Evolutionary conservation across 2,329 filamentous ascomycete species (phyloP).

Genomic region (Fusarium verticillioides): DNA sequence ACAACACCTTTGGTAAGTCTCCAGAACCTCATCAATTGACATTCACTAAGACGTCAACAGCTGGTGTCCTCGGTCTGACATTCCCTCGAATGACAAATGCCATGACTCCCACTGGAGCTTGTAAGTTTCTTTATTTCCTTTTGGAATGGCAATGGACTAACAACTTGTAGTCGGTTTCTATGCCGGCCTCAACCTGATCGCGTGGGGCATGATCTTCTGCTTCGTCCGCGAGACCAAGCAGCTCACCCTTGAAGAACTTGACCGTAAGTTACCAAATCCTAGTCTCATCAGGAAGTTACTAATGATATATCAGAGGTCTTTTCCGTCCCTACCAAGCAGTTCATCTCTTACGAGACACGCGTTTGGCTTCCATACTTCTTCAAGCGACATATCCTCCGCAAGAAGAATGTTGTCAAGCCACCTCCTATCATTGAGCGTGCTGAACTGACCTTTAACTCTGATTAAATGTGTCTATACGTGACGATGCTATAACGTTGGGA

Average conservation of each 20-base stretch:
- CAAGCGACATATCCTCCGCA: slow-evolving; percentile 51
- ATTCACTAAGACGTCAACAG: slow-evolving; percentile 24
- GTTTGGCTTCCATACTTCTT: slow-evolving; percentile 53
- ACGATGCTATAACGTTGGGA: accelerated
- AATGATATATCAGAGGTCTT: slow-evolving; percentile 5
- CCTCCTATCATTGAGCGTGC: slow-evolving; percentile 46
- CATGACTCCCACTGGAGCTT: slow-evolving; percentile 49
- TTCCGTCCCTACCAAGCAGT: slow-evolving; percentile 50
- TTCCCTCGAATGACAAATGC: slow-evolving; percentile 49
- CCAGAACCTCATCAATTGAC: accelerated
- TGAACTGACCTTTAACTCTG: slow-evolving; percentile 3
- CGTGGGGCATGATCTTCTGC: slow-evolving; percentile 60
- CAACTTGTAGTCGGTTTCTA: slow-evolving; percentile 53
- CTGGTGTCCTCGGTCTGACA: slow-evolving; percentile 46
- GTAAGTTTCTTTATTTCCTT: slow-evolving; percentile 12
- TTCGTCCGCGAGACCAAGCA: slow-evolving; percentile 64
- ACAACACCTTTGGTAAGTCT: slow-evolving; percentile 46
- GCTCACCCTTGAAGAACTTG: slow-evolving; percentile 61
- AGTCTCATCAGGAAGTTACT: neutral
- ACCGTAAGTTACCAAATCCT: slow-evolving; percentile 36
- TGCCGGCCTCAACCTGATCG: slow-evolving; percentile 58
- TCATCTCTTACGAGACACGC: slow-evolving; percentile 47
- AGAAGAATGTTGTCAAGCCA: slow-evolving; percentile 46
- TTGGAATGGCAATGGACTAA: too few species aligned
- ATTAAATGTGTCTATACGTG: neutral